Evolutionary conservation across 1,139 yeast genomes (phyloP), one percentile per base, ranked within the genome.

Genomic region (Lodderomyces oxycetoniae): DNA sequence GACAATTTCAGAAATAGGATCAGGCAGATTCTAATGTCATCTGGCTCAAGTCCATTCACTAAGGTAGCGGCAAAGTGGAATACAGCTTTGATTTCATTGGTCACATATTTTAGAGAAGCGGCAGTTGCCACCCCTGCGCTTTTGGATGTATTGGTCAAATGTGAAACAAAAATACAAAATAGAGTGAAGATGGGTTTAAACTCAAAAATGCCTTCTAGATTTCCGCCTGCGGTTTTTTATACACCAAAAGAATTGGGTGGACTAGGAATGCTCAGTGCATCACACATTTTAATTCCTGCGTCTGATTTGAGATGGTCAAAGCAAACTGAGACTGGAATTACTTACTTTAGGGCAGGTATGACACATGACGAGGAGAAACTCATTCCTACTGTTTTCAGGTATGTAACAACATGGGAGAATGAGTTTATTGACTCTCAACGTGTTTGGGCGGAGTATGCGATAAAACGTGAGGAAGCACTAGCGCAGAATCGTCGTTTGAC

Each of bases 211-310:
- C 99, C 99, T 0, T 80, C 96, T 0, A 71, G 99, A 35, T 93
- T 93, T 61, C 99, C 99, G 3, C 99, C 98, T 0, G 97, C 96
- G 2, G 98, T 93, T 1, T 93, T 93, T 48, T 93, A 93, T 53
- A 87, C 98, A 0, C 98, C 98, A 0, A 91, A 88, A 48, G 99
- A 93, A 54, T 63, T 93, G 7, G 98, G 99, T 34, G 99, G 99
- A 25, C 63, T 93, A 30, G 98, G 98, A 13, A 93, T 93, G 98
- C 66, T 93, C 17, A 86, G 96, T 67, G 97, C 97, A 0, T 86
- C 96, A 11, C 98, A 93, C 55, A 86, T 91, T 33, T 67, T 91
- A 45, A 91, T 93, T 45, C 98, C 98, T 0, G 85, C 95, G 0
- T 82, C 95, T 4, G 98, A 91, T 56, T 64, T 91, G 42, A 70